These are phyloP conservation scores for Colletotrichum sansevieriae DNA, from an alignment of 2,329 filamentous ascomycete genomes.

Conservation along the genomic window DNA sequence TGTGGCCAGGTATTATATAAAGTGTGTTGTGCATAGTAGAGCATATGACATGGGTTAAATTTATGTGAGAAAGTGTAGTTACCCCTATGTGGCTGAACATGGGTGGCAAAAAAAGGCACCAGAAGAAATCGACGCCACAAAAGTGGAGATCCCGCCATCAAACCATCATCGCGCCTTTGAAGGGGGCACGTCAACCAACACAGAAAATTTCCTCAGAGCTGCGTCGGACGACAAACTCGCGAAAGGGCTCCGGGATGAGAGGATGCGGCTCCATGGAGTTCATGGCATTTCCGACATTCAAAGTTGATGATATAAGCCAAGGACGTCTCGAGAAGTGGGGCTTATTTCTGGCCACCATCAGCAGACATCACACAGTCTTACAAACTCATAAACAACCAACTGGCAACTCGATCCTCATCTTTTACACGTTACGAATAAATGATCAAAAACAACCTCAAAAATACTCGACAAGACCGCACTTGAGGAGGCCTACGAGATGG, in stretches of 20 bases:
- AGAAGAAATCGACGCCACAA: background rate
- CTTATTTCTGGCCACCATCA: background rate
- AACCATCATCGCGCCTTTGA: background rate
- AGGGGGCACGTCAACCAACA: background rate
- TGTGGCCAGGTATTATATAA: no score
- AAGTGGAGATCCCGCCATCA: constrained; percentile 22
- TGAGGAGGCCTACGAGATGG: constrained; percentile 73
- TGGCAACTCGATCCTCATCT: background rate
- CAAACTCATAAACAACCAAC: background rate
- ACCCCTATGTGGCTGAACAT: no score
- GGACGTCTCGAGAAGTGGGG: accelerated
- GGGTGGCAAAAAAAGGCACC: no score
- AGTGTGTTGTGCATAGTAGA: no score
- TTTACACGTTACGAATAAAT: background rate
- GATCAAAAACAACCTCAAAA: background rate
- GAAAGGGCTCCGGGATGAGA: background rate
- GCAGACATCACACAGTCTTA: background rate
- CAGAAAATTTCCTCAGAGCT: background rate
- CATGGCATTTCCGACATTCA: background rate
- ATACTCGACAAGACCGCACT: constrained; percentile 73
- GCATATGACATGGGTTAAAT: no score
- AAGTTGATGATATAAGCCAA: background rate
- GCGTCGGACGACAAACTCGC: constrained; percentile 16
- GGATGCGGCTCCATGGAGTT: background rate
- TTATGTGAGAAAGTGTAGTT: no score